Percentiles rank a stretch among this genome's conserved stretches.
Conservation (phyloP, 495 filamentous ascomycete genomes). For the Hypoxylon rickii region DNA sequence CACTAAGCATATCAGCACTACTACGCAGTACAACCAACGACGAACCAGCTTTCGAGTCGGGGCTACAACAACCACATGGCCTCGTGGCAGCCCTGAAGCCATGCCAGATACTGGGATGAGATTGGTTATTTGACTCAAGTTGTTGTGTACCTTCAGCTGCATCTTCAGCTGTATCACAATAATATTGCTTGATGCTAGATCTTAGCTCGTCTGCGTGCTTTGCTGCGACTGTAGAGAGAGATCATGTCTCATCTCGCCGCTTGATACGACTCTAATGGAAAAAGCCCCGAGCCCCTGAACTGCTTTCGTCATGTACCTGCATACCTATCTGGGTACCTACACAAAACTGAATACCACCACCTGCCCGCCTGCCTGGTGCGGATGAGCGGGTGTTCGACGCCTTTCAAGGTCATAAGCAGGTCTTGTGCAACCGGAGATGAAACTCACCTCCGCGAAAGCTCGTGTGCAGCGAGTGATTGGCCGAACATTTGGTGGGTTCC, state of each 20-base stretch:
- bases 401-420: too few relatives aligned
- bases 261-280: constrained; percentile 25
- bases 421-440: neutral
- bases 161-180: constrained; percentile 26
- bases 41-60: neutral
- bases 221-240: constrained; percentile 4
- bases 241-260: constrained; percentile 23
- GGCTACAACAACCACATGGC: constrained; percentile 5
- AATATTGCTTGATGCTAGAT: constrained; percentile 20
- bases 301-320: constrained; percentile 21
- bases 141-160: constrained; percentile 22
- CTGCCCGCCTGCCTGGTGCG: constrained; percentile 1
- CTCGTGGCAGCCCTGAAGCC: constrained; percentile 18
- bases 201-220: constrained; percentile 15
- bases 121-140: constrained; percentile 9
- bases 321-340: too few relatives aligned
- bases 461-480: neutral
- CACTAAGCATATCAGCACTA: neutral
- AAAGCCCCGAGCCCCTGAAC: constrained; percentile 1
- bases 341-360: neutral
- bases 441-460: neutral
- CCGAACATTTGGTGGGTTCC: neutral
- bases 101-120: constrained; percentile 8
- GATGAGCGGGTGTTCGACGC: constrained; percentile 12
- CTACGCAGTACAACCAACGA: neutral